These are phyloP conservation scores for Comarum palustre DNA, from an alignment of 306 rosid genomes.

Conservation along the genomic window DNA sequence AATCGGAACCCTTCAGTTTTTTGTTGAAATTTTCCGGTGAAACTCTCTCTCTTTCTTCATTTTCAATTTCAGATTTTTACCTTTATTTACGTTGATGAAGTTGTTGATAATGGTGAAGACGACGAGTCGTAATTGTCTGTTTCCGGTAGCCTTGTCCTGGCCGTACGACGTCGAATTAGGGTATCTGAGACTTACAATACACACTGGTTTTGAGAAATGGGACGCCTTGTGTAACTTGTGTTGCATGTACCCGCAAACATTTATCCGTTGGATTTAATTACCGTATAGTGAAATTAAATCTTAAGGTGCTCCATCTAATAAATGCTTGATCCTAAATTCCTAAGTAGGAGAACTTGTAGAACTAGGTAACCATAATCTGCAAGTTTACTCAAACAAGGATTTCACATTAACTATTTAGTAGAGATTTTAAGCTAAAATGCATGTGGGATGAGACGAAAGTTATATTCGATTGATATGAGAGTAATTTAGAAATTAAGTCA, in stretches of 20 bases:
- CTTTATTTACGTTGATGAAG: background rate
- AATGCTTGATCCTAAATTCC: background rate
- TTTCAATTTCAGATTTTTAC: background rate
- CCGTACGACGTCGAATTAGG: background rate
- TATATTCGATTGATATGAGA: too few species aligned
- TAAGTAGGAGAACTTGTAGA: background rate
- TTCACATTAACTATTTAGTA: too few species aligned
- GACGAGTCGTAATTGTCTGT: background rate
- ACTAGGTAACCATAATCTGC: background rate
- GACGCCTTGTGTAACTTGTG: background rate
- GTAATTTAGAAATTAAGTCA: too few species aligned
- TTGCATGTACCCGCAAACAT: background rate
- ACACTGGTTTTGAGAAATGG: background rate
- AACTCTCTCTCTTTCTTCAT: background rate
- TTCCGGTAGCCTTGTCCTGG: background rate
- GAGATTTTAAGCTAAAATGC: background rate
- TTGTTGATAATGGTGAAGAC: slow-evolving; percentile 1
- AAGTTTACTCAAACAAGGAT: background rate
- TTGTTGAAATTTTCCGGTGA: background rate
- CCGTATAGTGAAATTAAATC: too few species aligned
- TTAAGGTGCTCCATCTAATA: background rate
- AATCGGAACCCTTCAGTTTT: slow-evolving; percentile 10
- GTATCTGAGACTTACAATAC: background rate
- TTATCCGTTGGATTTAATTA: background rate
- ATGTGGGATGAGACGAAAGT: background rate